Base-by-base conservation (phyloP, 2,329 filamentous ascomycete genomes). In the Colletotrichum incanum region DNA sequence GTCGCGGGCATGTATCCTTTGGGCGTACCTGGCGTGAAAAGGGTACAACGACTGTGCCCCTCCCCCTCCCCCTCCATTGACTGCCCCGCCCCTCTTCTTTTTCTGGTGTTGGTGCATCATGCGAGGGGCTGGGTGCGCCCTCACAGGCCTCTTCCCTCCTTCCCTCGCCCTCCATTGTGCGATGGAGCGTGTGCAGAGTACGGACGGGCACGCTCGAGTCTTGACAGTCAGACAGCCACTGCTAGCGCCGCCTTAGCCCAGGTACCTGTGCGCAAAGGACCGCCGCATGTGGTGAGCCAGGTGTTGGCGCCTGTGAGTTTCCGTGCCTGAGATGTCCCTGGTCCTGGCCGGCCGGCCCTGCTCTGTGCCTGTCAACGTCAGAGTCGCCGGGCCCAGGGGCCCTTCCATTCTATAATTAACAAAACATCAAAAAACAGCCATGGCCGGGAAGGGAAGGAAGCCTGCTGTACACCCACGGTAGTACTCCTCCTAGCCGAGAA, bases 81-180 rank as follows among this genome's bases (percentile, higher is more conserved):
- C 60, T 63, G 58, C 39, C 65, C 45, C 54, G 69, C 65, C 69
- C 52, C 65, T 62, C 64, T 64, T 67, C 43, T 64, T 69, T 68
- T 64, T 56, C 12, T 23, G 12, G 7, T 5, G 26, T 45, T 54
- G 37, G 65, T 49, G 54, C 58, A 72, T 68, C 37, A 60, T 68
- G 69, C 69, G 69, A 72, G 69, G 69, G 69, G 69, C 34, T 72
- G 69, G 69, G 52, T 34, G 65, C 45, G 11, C 67, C 64, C 56
- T 67, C 20, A 63, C 63, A 34, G 47, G 45, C 63, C 45, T 31
- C 18, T 18, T 18, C 43, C 26, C n/a, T 37, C 26, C 16, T 37
- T n/a, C 52, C 18, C 18, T 52, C 26, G 49, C 49, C 14, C 26
- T 26, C 14, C 31, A 8, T 2, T n/a, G 18, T 45, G n/a, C n/a